Conservation (phyloP, 331 rosid species). For the Prunus yedoensis region DNA sequence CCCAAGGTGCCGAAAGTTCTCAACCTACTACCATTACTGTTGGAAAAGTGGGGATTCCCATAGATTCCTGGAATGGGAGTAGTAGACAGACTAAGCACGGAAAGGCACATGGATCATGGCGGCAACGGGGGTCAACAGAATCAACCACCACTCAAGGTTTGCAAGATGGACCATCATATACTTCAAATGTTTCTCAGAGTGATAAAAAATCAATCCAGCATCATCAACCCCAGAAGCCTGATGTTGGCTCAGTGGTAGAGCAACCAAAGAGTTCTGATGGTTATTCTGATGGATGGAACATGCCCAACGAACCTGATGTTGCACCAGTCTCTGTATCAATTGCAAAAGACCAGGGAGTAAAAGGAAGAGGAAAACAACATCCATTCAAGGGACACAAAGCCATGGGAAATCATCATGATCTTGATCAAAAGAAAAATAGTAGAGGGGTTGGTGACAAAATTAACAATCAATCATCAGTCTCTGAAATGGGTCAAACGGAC, state of each 20-base stretch:
- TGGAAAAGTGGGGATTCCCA: constrained; percentile 46
- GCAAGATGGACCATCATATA: constrained; percentile 36
- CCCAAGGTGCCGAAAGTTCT: constrained; percentile 38
- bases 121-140: constrained; percentile 58
- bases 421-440: constrained; percentile 46
- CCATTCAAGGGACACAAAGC: constrained; percentile 60
- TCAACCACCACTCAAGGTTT: constrained; percentile 38
- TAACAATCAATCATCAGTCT: constrained; percentile 30
- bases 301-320: constrained; percentile 37
- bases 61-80: constrained; percentile 57
- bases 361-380: constrained; percentile 52
- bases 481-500: constrained; percentile 50
- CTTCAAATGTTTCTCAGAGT: constrained; percentile 35
- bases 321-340: constrained; percentile 36
- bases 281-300: constrained; percentile 50
- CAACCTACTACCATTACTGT: constrained; percentile 35
- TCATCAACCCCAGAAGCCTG: constrained; percentile 38
- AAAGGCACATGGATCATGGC: constrained; percentile 67
- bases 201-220: constrained; percentile 40
- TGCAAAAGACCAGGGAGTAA: constrained; percentile 50
- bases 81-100: constrained; percentile 65
- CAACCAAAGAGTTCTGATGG: constrained; percentile 44
- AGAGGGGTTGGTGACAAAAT: constrained; percentile 40
- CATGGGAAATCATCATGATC: constrained; percentile 46
- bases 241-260: constrained; percentile 41